Evolutionary conservation across 495 filamentous ascomycete genomes (phyloP).

Genomic region (Aspergillus panamensis): DNA sequence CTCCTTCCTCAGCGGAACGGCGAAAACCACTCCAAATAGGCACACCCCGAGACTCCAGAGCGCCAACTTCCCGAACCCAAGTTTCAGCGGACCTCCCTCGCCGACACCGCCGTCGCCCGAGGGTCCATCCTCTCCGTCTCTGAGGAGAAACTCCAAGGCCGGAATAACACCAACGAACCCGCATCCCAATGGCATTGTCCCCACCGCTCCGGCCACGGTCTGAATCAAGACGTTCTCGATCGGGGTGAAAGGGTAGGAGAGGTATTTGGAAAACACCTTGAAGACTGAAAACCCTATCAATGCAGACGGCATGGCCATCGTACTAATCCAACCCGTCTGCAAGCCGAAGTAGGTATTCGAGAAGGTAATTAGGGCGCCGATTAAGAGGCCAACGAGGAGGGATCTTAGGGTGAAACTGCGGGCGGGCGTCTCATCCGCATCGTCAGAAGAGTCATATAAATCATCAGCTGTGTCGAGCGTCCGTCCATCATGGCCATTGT

Average conservation of each 20-base stretch:
- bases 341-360: constrained; percentile 98
- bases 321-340: constrained; percentile 88
- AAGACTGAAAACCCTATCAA: constrained; percentile 97
- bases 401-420: constrained; percentile 77
- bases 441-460: background rate
- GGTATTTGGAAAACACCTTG: constrained; percentile 65
- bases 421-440: constrained; percentile 27
- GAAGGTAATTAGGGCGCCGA: constrained; percentile 88
- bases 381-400: constrained; percentile 71
- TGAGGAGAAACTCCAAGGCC: constrained; percentile 82
- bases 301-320: constrained; percentile 89
- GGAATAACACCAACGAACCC: constrained; percentile 94
- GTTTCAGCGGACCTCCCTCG: constrained; percentile 63
- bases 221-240: constrained; percentile 98
- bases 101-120: constrained; percentile 52
- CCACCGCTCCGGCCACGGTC: constrained; percentile 90
- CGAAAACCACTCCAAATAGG: constrained; percentile 95
- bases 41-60: constrained; percentile 89
- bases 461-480: constrained; percentile 1
- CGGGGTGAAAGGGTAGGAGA: constrained; percentile 79
- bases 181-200: constrained; percentile 94
- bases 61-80: constrained; percentile 72
- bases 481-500: constrained; percentile 3
- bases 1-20: constrained; percentile 79
- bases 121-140: constrained; percentile 59